Evolutionary conservation across 2,329 filamentous ascomycete species (phyloP), one percentile per base, ranked within the genome.

Genomic region (Thielaviopsis ethacetica): DNA sequence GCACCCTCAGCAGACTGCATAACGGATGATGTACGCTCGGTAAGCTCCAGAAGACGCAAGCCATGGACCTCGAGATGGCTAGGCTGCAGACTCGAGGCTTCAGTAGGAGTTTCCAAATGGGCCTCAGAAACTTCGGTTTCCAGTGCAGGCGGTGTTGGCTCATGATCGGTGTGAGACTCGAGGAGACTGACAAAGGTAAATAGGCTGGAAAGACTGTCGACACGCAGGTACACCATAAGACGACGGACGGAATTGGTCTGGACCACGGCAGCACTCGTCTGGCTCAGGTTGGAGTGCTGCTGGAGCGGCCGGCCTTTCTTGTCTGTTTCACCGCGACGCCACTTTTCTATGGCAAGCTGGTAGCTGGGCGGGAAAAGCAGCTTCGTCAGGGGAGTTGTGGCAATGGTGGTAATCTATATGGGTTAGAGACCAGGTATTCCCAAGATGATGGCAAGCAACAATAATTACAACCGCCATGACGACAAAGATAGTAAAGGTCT

Each of bases 401-500:
- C 72, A 60, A 95, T 89, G 0, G 90, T 95, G 0, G 89, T 94
- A 34, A 94, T 75, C 1, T 95, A 75, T 15, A 30, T n/a, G 12
- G 17, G 53, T 55, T 27, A 26, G 53, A 22, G 41, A n/a, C n/a
- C n/a, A n/a, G 4, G 13, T n/a, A 44, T n/a, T 34, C 6, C 30
- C 7, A 10, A n/a, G 4, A n/a, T 44, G 17, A 15, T n/a, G 38
- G 15, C 13, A 17, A 44, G 17, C 3, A 5, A 7, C 3, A 5
- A 7, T n/a, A 56, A 41, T 56, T 30, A 56, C 54, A 26, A 61
- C 59, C 9, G 90, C 90, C 90, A 95, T 95, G 66, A 95, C 86
- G 22, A 95, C 89, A 65, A 95, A 95, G 58, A 95, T 94, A 57
- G 90, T 95, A 66, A 95, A 95, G 0, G 89, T 94, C 17, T 86